A percentile compares a stretch with the other conserved stretches of the same genome.
Evolutionary conservation across 176 grass and related monocot genomes (phyloP).

Genomic region (Oryza nivara): DNA sequence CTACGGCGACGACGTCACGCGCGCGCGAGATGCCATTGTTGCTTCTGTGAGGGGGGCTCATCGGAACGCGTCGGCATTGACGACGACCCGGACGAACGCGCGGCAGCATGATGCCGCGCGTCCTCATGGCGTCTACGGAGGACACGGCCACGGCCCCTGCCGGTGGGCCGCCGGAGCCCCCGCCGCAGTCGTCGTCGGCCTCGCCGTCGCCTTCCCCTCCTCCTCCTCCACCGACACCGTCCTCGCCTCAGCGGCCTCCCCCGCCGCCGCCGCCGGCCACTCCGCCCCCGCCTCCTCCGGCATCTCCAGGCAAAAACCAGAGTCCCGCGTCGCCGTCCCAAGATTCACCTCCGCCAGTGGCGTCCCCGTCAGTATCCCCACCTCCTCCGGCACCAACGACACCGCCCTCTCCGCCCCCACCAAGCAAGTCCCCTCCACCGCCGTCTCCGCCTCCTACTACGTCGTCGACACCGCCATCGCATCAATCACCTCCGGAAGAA

Average conservation of each 20-base stretch:
- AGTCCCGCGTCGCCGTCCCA: not conserved
- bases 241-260: not conserved
- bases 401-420: constrained; percentile 26
- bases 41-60: constrained; percentile 1
- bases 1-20: not conserved
- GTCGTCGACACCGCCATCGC: not conserved
- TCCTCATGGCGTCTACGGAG: constrained; percentile 40
- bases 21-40: constrained; percentile 23
- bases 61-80: constrained; percentile 28
- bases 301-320: not conserved
- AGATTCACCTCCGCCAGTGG: not conserved
- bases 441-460: constrained; percentile 10
- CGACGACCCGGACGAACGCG: constrained; percentile 18
- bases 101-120: constrained; percentile 42
- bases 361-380: not conserved
- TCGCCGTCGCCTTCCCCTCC: not conserved
- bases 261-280: not conserved
- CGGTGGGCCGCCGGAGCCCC: constrained; percentile 23
- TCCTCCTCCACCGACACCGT: not conserved
- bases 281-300: constrained; percentile 22
- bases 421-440: constrained; percentile 27
- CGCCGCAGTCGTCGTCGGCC: not conserved
- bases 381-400: constrained; percentile 38
- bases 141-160: constrained; percentile 24
- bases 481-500: constrained; percentile 1